phyloP scores from a whole-genome alignment of 495 filamentous ascomycete genomes.

The Aspergillus wentii region DNA sequence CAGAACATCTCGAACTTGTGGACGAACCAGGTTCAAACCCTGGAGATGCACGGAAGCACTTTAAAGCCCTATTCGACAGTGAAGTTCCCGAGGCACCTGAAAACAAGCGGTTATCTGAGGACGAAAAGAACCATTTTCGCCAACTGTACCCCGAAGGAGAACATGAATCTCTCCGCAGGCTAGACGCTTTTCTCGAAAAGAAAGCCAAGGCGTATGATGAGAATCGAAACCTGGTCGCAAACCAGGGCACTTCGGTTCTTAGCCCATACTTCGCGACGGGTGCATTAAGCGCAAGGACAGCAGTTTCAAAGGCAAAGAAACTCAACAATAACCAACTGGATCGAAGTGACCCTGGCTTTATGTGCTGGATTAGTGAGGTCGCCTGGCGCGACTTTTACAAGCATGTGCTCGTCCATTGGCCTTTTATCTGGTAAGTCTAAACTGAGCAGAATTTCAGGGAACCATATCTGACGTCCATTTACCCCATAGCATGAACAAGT shows the following conservation, averaged over 20 bases:
- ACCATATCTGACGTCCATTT: not conserved
- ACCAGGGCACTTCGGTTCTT: constrained; percentile 63
- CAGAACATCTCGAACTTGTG: constrained; percentile 55
- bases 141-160: constrained; percentile 77
- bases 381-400: constrained; percentile 94
- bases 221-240: constrained; percentile 55
- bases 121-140: constrained; percentile 53
- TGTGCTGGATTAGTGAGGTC: constrained; percentile 79
- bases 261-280: constrained; percentile 77
- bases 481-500: constrained; percentile 74
- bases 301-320: constrained; percentile 59
- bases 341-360: constrained; percentile 61
- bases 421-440: constrained; percentile 80
- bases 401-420: constrained; percentile 82
- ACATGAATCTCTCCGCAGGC: constrained; percentile 60
- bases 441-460: no score
- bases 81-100: constrained; percentile 58
- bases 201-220: constrained; percentile 58
- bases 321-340: constrained; percentile 69
- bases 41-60: constrained; percentile 41
- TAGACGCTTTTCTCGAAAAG: constrained; percentile 67
- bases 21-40: constrained; percentile 62
- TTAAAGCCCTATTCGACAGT: constrained; percentile 56
- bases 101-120: constrained; percentile 56
- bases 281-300: constrained; percentile 72